These are phyloP conservation scores for Polyplosphaeria fusca DNA, from an alignment of 495 filamentous ascomycete genomes.

Conservation along the genomic window DNA sequence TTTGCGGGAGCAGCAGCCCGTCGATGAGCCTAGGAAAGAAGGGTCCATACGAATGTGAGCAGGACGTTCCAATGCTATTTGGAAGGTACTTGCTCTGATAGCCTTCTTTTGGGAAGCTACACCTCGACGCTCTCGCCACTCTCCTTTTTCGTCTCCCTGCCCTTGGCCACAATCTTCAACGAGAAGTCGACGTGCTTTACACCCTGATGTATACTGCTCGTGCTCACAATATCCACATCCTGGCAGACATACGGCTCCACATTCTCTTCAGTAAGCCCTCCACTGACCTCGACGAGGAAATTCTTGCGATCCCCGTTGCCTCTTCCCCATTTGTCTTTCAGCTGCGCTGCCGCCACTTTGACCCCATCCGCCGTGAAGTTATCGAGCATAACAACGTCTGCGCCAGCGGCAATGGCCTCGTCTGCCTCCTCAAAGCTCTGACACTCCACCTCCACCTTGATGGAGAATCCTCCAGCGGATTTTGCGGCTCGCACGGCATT, in stretches of 20 bases:
- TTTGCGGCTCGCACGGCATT: conserved; percentile 80
- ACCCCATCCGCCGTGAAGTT: conserved; percentile 82
- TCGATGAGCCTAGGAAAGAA: no score
- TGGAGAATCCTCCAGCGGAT: conserved; percentile 76
- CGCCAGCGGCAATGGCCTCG: conserved; percentile 84
- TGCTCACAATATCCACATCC: conserved; percentile 92
- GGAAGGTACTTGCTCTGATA: background rate
- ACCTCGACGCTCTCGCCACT: conserved; percentile 32
- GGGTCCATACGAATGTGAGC: no score
- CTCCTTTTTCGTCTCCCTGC: conserved; percentile 26
- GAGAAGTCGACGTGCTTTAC: conserved; percentile 92
- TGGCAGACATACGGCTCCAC: conserved; percentile 74
- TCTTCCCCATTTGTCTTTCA: conserved; percentile 71
- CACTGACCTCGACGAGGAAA: conserved; percentile 80
- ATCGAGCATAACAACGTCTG: conserved; percentile 95
- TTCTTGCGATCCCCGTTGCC: conserved; percentile 37
- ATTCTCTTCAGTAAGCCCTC: conserved; percentile 83
- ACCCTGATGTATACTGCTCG: conserved; percentile 95
- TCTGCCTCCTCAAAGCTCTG: conserved; percentile 82
- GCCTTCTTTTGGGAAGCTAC: background rate
- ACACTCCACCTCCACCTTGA: conserved; percentile 96
- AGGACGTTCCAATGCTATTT: no score
- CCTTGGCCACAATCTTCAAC: conserved; percentile 68
- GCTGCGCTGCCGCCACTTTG: conserved; percentile 60
- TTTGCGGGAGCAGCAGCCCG: no score